These are phyloP conservation scores for Neoboletus subvelutipes DNA, from an alignment of 768 basidiomycete species.

Conservation along the genomic window DNA sequence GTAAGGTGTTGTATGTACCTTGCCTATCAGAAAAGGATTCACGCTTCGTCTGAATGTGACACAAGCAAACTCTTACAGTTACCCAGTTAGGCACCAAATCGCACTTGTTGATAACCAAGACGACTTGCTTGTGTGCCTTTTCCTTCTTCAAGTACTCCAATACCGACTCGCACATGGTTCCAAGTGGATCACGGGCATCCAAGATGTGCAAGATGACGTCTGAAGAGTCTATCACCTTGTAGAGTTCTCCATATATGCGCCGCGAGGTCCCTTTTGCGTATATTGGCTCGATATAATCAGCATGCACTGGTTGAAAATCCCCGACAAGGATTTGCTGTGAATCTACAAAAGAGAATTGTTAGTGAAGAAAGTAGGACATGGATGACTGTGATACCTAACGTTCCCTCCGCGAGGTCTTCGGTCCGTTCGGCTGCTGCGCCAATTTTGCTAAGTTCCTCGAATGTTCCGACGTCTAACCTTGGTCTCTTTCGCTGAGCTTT, in stretches of 20 bases:
- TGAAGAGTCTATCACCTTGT: slow-evolving; percentile 99
- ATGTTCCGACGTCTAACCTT: slow-evolving; percentile 81
- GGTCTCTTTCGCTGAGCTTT: slow-evolving; percentile 94
- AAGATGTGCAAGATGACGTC: slow-evolving; percentile 95
- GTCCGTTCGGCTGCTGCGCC: slow-evolving; percentile 54
- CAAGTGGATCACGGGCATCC: slow-evolving; percentile 93
- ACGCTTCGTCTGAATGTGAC: neutral
- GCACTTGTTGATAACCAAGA: slow-evolving; percentile 97
- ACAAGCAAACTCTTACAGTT: slow-evolving; percentile 59
- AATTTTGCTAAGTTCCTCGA: slow-evolving; percentile 82
- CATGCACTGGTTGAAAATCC: slow-evolving; percentile 59
- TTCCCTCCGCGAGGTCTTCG: slow-evolving; percentile 37
- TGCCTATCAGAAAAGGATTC: slow-evolving; percentile 49
- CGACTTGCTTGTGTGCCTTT: slow-evolving; percentile 96
- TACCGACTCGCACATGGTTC: slow-evolving; percentile 92
- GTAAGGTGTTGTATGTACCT: slow-evolving; percentile 96
- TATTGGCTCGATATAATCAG: slow-evolving; percentile 84
- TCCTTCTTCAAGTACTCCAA: slow-evolving; percentile 93
- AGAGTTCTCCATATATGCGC: slow-evolving; percentile 95
- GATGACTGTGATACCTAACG: slow-evolving; percentile 40
- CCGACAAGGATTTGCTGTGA: slow-evolving; percentile 19
- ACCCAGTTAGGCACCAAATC: slow-evolving; percentile 99
- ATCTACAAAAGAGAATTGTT: slow-evolving; percentile 10
- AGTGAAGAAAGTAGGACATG: neutral
- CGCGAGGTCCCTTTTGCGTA: slow-evolving; percentile 94